Base-by-base conservation (phyloP, 176 grass and related monocot genomes). In the Avena sativa region DNA sequence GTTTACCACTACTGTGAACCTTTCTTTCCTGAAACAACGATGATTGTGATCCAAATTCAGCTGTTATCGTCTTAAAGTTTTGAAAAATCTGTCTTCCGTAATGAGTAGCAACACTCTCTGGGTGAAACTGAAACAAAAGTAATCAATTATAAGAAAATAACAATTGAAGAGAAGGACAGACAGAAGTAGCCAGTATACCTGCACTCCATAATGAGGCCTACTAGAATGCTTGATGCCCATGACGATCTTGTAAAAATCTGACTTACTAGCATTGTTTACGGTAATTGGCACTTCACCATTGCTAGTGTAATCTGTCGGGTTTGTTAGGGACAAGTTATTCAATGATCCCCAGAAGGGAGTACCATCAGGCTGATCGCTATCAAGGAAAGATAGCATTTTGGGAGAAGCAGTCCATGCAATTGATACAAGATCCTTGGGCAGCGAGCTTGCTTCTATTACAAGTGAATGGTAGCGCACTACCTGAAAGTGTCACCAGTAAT, bases 1-100 rank as follows among this genome's bases (percentile, higher is more conserved):
- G 86, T 98, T 95, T 96, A 98, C 93, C 93, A 98, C 87, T 87
- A 94, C 78, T 90, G 84, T 95, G 90, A 96, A 98, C 96, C 93
- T 96, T 91, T 96, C 87, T 98, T 87, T 98, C 79, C 79, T 90
- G 90, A 88, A 86, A 73, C 63, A 55, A 64, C 13, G 82, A 78
- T 30, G 64, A 88, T 63, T 46, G 83, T 73, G 88, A 64, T 88
- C 96, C 87, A 89, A 86, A 71, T 46, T 96, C 84, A 82, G 83
- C 32, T 20, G 93, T 98, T 55, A 95, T 87, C 84, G 76, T 91
- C 88, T 95, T 95, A 49, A 98, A 98, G 88, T 98, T 98, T 40
- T 80, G 82, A 83, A 98, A 96, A 81, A 98, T 94, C 85, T 98
- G 88, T 78, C 96, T 94, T 89, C 96, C 96, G 30, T 92, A 81